Conservation (phyloP, 1,284 basidiomycete genomes). For the Cystobasidium slooffiae region DNA sequence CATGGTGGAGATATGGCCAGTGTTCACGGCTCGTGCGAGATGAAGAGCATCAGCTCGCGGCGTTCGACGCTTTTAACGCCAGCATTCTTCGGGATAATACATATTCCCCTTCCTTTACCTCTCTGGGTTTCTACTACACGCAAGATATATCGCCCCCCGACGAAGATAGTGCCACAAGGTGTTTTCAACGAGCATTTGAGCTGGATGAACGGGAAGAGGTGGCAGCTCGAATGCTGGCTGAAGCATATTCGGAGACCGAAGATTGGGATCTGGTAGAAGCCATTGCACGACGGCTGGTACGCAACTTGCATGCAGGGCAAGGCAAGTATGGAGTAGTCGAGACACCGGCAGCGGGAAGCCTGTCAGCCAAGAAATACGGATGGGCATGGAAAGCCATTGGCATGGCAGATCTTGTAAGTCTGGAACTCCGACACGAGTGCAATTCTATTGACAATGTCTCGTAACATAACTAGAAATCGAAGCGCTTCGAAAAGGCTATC, state of each 20-base stretch:
- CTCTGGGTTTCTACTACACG: conserved; percentile 87
- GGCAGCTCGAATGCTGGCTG: conserved; percentile 80
- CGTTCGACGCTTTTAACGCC: conserved; percentile 79
- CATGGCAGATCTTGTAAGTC: conserved; percentile 81
- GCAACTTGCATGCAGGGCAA: conserved; percentile 54
- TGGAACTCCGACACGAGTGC: conserved; percentile 11
- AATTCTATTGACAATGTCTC: not conserved
- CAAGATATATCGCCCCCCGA: conserved; percentile 75
- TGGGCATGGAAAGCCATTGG: conserved; percentile 99
- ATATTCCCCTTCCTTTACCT: conserved; percentile 90
- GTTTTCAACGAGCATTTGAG: conserved; percentile 98
- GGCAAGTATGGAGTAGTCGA: conserved; percentile 27
- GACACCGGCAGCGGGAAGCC: conserved; percentile 47
- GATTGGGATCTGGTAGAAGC: conserved; percentile 97
- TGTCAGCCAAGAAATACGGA: conserved; percentile 72
- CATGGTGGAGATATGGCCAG: conserved; percentile 78
- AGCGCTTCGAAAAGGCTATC: conserved; percentile 77
- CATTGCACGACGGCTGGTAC: conserved; percentile 86
- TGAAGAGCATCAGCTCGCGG: conserved; percentile 60
- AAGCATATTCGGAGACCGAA: conserved; percentile 86
- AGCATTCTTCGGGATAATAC: conserved; percentile 75
- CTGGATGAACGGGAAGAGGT: conserved; percentile 85
- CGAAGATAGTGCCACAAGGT: conserved; percentile 83
- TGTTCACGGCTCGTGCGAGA: conserved; percentile 73
- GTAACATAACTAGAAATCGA: conserved; percentile 65